Percentiles rank a stretch among this genome's conserved stretches.
Evolutionary conservation across 1,139 yeast species (phyloP).

Genomic region (Suhomyces terraborum): DNA sequence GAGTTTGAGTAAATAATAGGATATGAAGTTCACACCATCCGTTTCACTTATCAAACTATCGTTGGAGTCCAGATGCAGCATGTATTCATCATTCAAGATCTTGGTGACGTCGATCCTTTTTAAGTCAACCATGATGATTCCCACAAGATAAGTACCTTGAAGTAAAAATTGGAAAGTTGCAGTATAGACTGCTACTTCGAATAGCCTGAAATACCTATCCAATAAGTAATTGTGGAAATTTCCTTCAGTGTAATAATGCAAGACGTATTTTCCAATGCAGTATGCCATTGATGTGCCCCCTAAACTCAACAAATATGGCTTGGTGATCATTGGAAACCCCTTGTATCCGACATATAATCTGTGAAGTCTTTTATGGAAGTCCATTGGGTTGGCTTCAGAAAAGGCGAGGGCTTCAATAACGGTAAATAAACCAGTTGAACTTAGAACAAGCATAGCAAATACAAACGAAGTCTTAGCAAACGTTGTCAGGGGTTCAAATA

Average conservation of each 20-base stretch:
- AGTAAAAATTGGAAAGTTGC: conserved; percentile 57
- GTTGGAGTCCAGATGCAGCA: neutral
- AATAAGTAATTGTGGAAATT: conserved; percentile 22
- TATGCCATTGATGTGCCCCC: conserved; percentile 14
- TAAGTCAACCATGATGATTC: conserved; percentile 67
- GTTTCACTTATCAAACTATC: conserved; percentile 5
- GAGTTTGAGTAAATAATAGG: conserved; percentile 28
- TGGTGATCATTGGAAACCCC: conserved; percentile 26
- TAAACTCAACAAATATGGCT: conserved; percentile 19
- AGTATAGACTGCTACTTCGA: conserved; percentile 32
- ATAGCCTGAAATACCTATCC: conserved; percentile 21
- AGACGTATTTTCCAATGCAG: conserved; percentile 19
- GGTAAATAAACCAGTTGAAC: conserved; percentile 35
- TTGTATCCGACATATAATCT: conserved; percentile 26
- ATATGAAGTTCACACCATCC: conserved; percentile 31
- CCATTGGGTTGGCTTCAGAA: conserved; percentile 18
- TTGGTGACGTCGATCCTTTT: conserved; percentile 64
- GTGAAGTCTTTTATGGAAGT: conserved; percentile 30
- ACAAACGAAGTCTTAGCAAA: conserved; percentile 31
- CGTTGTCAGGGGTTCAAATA: conserved; percentile 34
- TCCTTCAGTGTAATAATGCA: conserved; percentile 23
- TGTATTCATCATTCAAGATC: conserved; percentile 29
- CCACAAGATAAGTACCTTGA: conserved; percentile 63
- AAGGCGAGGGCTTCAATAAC: conserved; percentile 27
- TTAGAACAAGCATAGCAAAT: conserved; percentile 30